Percentiles rank a stretch among this genome's conserved stretches.
These are phyloP conservation scores for Pseudonitzschia multistriata DNA, from an alignment of 108 stramenopile species.

Conservation along the genomic window DNA sequence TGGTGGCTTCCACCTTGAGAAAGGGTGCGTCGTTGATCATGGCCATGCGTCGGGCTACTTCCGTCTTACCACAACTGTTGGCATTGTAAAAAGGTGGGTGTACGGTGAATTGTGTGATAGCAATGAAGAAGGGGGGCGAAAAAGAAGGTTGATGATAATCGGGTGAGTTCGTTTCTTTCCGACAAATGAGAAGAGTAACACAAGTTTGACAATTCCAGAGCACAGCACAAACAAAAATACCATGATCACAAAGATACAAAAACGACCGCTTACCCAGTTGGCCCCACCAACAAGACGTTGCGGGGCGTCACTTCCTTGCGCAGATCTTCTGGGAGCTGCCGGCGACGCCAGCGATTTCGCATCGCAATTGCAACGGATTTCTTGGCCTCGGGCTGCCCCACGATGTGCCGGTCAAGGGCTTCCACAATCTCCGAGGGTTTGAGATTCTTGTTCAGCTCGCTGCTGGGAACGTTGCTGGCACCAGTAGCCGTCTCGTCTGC, in stretches of 20 bases:
- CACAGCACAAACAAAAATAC: too few species aligned
- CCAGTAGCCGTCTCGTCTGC: neutral
- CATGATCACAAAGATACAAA: too few species aligned
- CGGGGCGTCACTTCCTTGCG: slow-evolving; percentile 95
- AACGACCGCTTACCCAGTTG: slow-evolving; percentile 87
- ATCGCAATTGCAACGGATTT: slow-evolving; percentile 98
- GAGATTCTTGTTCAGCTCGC: slow-evolving; percentile 41
- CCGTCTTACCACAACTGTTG: slow-evolving; percentile 91
- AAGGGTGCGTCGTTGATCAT: slow-evolving; percentile 98
- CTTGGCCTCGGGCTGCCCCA: slow-evolving; percentile 96
- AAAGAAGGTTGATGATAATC: too few species aligned
- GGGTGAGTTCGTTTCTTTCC: too few species aligned
- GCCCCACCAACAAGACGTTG: slow-evolving; percentile 99
- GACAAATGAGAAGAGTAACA: too few species aligned
- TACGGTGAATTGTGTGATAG: too few species aligned
- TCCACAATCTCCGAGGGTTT: slow-evolving; percentile 80
- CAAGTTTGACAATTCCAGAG: too few species aligned
- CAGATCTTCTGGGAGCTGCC: slow-evolving; percentile 86
- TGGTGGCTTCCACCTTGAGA: slow-evolving; percentile 99
- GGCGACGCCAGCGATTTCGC: slow-evolving; percentile 97
- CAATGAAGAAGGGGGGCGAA: too few species aligned
- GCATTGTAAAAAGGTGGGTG: too few species aligned
- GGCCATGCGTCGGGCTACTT: slow-evolving; percentile 97
- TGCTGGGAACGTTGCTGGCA: neutral
- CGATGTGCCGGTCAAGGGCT: slow-evolving; percentile 90